phyloP scores from a whole-genome alignment of 2,329 filamentous ascomycete species.

The Hirsutella rhossiliensis region DNA sequence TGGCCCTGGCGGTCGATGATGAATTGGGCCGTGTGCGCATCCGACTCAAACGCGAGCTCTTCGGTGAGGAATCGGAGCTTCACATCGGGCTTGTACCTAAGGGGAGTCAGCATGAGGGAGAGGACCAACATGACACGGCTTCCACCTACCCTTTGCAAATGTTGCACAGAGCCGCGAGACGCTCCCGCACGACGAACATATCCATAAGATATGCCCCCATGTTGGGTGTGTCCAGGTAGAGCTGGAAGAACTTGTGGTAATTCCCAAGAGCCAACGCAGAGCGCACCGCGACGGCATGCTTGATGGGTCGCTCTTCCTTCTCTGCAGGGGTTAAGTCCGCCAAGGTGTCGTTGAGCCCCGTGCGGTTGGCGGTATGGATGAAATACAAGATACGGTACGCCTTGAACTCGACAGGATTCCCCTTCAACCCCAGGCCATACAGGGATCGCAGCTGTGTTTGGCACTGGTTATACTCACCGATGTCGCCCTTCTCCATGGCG shows the following conservation, averaged over 20 bases:
- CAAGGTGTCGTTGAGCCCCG: constrained; percentile 94
- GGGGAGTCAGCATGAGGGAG: constrained; percentile 29
- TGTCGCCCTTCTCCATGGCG: constrained; percentile 92
- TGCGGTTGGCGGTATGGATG: constrained; percentile 96
- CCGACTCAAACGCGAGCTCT: constrained; percentile 90
- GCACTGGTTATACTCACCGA: constrained; percentile 99
- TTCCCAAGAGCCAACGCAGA: constrained; percentile 88
- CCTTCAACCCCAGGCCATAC: constrained; percentile 77
- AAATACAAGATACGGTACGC: constrained; percentile 99
- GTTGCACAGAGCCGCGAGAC: constrained; percentile 76
- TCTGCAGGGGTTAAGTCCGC: constrained; percentile 98
- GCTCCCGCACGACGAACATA: constrained; percentile 94
- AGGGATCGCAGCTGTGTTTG: constrained; percentile 93
- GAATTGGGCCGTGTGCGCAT: constrained; percentile 83
- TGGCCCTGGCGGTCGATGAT: constrained; percentile 70
- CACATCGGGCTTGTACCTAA: constrained; percentile 84
- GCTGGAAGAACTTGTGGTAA: constrained; percentile 94
- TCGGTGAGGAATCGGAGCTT: constrained; percentile 86
- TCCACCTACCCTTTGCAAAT: constrained; percentile 85
- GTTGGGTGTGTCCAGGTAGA: constrained; percentile 87
- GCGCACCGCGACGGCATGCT: constrained; percentile 83
- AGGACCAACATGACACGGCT: not conserved
- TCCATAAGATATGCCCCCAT: constrained; percentile 99
- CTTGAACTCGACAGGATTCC: constrained; percentile 91
- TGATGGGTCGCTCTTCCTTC: constrained; percentile 72